Percentiles rank a stretch among this genome's conserved stretches.
phyloP scores from a whole-genome alignment of 2,329 filamentous ascomycete species.

The Pseudogymnoascus sp. region DNA sequence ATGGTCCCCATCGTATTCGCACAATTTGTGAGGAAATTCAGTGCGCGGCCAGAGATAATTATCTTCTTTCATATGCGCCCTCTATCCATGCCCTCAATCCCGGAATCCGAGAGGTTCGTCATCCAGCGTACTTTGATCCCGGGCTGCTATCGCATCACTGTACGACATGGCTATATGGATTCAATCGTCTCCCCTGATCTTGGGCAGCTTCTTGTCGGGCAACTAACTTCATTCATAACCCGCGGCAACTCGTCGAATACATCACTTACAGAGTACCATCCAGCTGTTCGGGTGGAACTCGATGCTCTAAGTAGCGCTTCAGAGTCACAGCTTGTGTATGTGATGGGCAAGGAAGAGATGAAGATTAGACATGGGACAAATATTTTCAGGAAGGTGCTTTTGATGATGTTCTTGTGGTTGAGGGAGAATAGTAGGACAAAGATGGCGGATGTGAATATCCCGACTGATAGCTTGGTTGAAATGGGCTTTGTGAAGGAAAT shows the following conservation, averaged over 20 bases:
- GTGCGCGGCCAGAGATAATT: slow-evolving; percentile 57
- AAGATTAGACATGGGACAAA: slow-evolving; percentile 36
- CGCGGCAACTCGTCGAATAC: slow-evolving; percentile 25
- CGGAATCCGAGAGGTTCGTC: slow-evolving; percentile 40
- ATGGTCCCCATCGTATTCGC: slow-evolving; percentile 59
- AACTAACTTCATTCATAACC: slow-evolving; percentile 45
- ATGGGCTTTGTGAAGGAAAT: slow-evolving; percentile 63
- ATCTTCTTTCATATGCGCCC: slow-evolving; percentile 68
- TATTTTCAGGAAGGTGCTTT: slow-evolving; percentile 37
- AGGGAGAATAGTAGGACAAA: slow-evolving; percentile 59
- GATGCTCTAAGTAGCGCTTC: slow-evolving; percentile 38
- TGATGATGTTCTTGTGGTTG: slow-evolving; percentile 54
- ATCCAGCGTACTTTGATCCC: slow-evolving; percentile 38
- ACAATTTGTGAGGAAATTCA: slow-evolving; percentile 66
- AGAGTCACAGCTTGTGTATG: slow-evolving; percentile 43
- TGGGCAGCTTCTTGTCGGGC: slow-evolving; percentile 47
- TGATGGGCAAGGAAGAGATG: slow-evolving; percentile 57
- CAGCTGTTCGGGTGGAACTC: slow-evolving; percentile 33
- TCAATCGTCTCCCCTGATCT: slow-evolving; percentile 60
- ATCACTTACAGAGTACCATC: slow-evolving; percentile 17
- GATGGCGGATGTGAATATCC: slow-evolving; percentile 54
- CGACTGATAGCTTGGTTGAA: slow-evolving; percentile 54
- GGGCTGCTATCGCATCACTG: slow-evolving; percentile 59
- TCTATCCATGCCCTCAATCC: slow-evolving; percentile 49
- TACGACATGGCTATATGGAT: slow-evolving; percentile 67